Conservation (phyloP, 75 land plant genomes). For the Cryptomeria japonica region DNA sequence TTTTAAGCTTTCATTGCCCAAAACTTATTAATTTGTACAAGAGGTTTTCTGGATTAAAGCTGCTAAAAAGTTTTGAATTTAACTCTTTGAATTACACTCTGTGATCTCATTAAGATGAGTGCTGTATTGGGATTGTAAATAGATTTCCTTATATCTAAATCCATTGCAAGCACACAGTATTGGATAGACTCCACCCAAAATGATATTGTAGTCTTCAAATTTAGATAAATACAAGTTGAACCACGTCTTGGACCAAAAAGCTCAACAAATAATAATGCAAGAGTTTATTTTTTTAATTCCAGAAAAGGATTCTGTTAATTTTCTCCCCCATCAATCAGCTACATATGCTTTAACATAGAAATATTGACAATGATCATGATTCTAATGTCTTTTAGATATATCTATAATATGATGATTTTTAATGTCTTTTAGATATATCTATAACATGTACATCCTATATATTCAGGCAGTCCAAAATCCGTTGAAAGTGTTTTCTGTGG, state of each 20-base stretch:
- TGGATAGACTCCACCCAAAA: neutral
- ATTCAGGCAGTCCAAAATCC: neutral
- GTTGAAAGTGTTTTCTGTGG: too few relatives aligned
- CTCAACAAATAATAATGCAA: neutral
- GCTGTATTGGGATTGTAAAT: neutral
- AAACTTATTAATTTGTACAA: neutral
- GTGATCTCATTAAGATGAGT: neutral
- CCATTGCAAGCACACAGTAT: neutral
- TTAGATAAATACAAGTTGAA: neutral
- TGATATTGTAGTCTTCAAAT: neutral
- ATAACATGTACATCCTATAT: too few relatives aligned
- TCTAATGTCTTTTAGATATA: too few relatives aligned
- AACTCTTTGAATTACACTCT: neutral
- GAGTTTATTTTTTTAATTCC: neutral
- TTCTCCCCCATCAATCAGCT: neutral
- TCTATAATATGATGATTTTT: too few relatives aligned
- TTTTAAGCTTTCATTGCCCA: neutral
- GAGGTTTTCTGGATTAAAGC: neutral
- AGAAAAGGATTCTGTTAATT: too few relatives aligned
- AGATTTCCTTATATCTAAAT: neutral
- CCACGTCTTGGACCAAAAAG: neutral
- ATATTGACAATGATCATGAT: too few relatives aligned
- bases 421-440: too few relatives aligned
- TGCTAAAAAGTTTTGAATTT: neutral
- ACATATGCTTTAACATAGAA: neutral